Evolutionary conservation across 2,329 filamentous ascomycete genomes (phyloP).

Genomic region (Diaporthe sp.): DNA sequence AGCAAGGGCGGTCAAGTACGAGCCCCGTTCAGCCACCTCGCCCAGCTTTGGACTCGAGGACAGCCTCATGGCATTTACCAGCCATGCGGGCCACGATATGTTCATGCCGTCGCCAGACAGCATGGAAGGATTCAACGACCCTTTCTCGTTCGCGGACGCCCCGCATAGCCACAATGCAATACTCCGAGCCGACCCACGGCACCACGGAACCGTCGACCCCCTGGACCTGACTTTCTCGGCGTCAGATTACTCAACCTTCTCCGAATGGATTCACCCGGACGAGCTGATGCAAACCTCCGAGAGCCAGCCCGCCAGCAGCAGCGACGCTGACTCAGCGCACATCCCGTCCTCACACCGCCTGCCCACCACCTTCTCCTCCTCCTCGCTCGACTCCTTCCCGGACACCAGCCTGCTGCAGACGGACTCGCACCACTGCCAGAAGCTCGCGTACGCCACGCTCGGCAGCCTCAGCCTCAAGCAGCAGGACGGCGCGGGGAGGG

Average conservation of each 20-base stretch:
- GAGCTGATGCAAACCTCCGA: conserved; percentile 38
- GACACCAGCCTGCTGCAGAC: conserved; percentile 28
- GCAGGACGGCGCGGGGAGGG: conserved; percentile 28
- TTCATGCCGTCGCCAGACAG: conserved; percentile 36
- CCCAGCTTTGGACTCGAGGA: conserved; percentile 37
- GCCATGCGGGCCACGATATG: conserved; percentile 33
- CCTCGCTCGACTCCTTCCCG: conserved; percentile 33
- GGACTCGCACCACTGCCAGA: conserved; percentile 37
- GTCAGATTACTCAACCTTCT: conserved; percentile 37
- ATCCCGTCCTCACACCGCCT: conserved; percentile 7
- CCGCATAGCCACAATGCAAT: conserved; percentile 21
- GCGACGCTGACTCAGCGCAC: conserved; percentile 30
- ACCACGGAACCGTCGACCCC: conserved; percentile 36
- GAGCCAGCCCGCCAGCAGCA: conserved; percentile 20
- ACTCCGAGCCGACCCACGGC: conserved; percentile 27
- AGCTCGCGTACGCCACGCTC: conserved; percentile 34
- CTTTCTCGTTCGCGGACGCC: conserved; percentile 36
- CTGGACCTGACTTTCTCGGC: conserved; percentile 36
- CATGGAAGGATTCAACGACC: conserved; percentile 35
- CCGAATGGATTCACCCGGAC: conserved; percentile 38
- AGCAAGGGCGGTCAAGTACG: conserved; percentile 36
- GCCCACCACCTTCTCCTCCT: conserved; percentile 13
- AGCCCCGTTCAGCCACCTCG: conserved; percentile 24
- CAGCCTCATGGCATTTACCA: conserved; percentile 36
- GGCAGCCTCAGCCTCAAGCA: conserved; percentile 33